A percentile compares a stretch with the other conserved stretches of the same genome.
Conservation (phyloP, 2,329 filamentous ascomycete genomes). For the Beauveria bassiana region DNA sequence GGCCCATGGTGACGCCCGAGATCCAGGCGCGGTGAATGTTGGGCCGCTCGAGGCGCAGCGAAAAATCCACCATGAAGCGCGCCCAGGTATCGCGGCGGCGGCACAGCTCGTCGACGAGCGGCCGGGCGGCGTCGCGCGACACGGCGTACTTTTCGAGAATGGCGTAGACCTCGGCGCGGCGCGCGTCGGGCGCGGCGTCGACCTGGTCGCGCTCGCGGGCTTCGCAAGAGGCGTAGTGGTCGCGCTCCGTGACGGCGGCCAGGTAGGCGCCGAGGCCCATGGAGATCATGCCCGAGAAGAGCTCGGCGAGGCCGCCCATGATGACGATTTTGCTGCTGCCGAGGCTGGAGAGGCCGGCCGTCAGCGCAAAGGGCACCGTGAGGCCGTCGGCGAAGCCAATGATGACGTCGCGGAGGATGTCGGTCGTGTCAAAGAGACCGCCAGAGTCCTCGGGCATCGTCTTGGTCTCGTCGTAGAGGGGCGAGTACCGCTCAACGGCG, state of each 20-base stretch:
- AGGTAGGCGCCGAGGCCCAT: constrained; percentile 73
- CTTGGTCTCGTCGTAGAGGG: constrained; percentile 17
- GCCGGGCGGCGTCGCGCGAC: constrained; percentile 31
- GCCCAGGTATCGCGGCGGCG: constrained; percentile 41
- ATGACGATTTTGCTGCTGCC: constrained; percentile 61
- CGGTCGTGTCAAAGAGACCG: constrained; percentile 29
- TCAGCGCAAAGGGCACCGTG: constrained; percentile 73
- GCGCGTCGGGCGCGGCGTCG: constrained; percentile 32
- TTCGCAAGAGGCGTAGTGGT: constrained; percentile 42
- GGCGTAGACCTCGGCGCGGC: constrained; percentile 40
- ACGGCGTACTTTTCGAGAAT: constrained; percentile 45
- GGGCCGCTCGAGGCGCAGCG: constrained; percentile 39
- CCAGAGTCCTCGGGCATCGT: constrained; percentile 15
- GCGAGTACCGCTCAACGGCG: constrained; percentile 20
- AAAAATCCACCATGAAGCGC: constrained; percentile 54
- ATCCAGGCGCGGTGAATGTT: constrained; percentile 38
- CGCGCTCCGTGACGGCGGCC: constrained; percentile 51
- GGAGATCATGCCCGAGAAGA: constrained; percentile 67
- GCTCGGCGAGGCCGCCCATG: constrained; percentile 65
- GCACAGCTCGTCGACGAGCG: constrained; percentile 43
- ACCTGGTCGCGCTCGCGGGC: constrained; percentile 37
- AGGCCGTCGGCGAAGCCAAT: constrained; percentile 73
- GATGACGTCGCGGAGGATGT: constrained; percentile 55
- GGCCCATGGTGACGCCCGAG: constrained; percentile 57
- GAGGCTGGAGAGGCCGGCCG: constrained; percentile 60